Evolutionary conservation across 257 asterid genomes (phyloP).

Genomic region (Solanum appendiculatum): DNA sequence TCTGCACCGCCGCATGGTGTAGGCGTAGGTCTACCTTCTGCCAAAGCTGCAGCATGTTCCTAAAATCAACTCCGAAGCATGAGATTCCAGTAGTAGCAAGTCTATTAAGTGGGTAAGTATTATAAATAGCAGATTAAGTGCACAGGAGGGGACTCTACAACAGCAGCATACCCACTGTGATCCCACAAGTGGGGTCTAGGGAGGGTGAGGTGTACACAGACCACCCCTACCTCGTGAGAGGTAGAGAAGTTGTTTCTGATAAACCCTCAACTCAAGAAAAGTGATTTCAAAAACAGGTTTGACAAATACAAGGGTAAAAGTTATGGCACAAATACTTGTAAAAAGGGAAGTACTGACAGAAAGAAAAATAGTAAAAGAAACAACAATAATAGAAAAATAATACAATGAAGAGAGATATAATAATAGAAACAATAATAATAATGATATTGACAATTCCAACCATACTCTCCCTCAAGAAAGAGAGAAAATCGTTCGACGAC

Average conservation of each 20-base stretch:
- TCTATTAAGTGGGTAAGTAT: not conserved
- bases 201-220: not conserved
- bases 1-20: conserved; percentile 70
- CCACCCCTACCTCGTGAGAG: not conserved
- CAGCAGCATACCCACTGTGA: not conserved
- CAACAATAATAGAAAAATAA: not conserved
- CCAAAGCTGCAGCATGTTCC: conserved; percentile 69
- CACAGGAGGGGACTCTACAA: not conserved
- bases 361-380: not conserved
- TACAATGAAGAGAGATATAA: not conserved
- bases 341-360: not conserved
- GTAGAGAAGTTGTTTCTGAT: not conserved
- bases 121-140: not conserved
- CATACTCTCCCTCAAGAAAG: not conserved
- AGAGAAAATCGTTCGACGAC: not conserved
- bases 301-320: not conserved
- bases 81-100: not conserved
- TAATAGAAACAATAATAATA: not conserved
- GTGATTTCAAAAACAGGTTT: not conserved
- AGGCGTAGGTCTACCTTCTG: conserved; percentile 64
- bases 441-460: not conserved
- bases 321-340: not conserved
- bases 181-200: not conserved
- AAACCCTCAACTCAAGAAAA: not conserved
- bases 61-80: conserved; percentile 22